A percentile compares a stretch with the other conserved stretches of the same genome.
Conservation (phyloP, 352 stramenopile genomes). For the Stephanocyclus meneghinianus region DNA sequence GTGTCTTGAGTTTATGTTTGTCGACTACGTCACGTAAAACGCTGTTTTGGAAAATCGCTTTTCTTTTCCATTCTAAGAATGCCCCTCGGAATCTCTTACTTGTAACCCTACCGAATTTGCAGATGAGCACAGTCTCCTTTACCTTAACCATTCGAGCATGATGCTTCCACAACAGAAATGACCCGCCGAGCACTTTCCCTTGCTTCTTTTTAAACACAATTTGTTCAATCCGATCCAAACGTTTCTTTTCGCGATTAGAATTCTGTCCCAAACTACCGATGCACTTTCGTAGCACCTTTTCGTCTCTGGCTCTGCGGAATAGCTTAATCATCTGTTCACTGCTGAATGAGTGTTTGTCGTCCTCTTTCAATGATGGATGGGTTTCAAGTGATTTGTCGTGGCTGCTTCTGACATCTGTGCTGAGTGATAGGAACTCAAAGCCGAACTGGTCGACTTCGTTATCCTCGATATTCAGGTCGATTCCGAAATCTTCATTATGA, state of each 20-base stretch:
- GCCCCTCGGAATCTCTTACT: conserved; percentile 18
- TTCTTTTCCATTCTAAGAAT: conserved; percentile 24
- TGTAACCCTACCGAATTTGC: conserved; percentile 21
- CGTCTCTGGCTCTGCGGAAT: not conserved
- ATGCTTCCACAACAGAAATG: conserved; percentile 21
- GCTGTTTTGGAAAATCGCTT: not conserved
- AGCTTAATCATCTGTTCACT: not conserved
- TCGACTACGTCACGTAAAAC: not conserved
- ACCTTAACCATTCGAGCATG: conserved; percentile 11
- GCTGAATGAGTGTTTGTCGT: not conserved
- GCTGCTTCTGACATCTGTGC: not conserved
- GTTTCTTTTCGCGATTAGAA: conserved; percentile 18
- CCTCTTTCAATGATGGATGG: not conserved
- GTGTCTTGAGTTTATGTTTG: not conserved
- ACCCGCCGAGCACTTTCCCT: conserved; percentile 10
- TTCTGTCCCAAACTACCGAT: not conserved
- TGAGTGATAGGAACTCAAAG: not conserved
- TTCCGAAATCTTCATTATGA: not conserved
- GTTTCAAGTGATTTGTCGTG: not conserved
- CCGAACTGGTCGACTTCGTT: not conserved
- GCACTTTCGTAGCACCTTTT: conserved; percentile 11
- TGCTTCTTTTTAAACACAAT: conserved; percentile 11
- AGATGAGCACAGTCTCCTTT: conserved; percentile 8
- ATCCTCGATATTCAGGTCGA: not conserved
- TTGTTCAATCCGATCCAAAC: conserved; percentile 18